Percentiles rank a stretch among this genome's conserved stretches.
Conservation (phyloP, 2,329 filamentous ascomycete species). For the Herpotrichia juniperi region DNA sequence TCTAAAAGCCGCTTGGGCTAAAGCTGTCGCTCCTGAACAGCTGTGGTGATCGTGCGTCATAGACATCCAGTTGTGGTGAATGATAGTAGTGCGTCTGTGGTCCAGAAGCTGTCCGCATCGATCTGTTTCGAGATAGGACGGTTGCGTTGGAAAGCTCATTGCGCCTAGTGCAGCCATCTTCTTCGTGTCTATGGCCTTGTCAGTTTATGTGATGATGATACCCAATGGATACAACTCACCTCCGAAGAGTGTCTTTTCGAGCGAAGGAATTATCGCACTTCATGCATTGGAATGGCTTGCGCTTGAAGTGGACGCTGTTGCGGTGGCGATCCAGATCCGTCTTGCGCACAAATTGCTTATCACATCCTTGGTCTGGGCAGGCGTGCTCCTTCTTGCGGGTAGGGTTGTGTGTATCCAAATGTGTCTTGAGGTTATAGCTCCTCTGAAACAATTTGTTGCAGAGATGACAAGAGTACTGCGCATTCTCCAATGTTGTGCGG, state of each 20-base stretch:
- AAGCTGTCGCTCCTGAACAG: constrained; percentile 22
- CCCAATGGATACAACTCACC: constrained; percentile 56
- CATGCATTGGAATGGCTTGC: constrained; percentile 71
- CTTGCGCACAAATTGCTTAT: constrained; percentile 79
- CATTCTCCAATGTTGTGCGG: constrained; percentile 68
- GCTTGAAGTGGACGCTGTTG: constrained; percentile 73
- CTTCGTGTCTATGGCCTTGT: constrained; percentile 67
- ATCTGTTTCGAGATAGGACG: constrained; percentile 19
- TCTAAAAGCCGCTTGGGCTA: constrained; percentile 14
- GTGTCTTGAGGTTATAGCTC: constrained; percentile 85
- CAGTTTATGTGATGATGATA: constrained; percentile 14
- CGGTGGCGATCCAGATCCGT: constrained; percentile 72
- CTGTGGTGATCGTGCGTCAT: constrained; percentile 15
- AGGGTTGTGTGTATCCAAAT: constrained; percentile 83
- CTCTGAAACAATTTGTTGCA: constrained; percentile 83
- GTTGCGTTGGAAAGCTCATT: constrained; percentile 21
- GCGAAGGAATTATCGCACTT: constrained; percentile 76
- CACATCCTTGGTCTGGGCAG: constrained; percentile 70
- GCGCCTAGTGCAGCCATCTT: constrained; percentile 75
- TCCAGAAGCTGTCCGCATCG: constrained; percentile 15
- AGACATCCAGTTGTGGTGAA: constrained; percentile 20
- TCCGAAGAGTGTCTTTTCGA: constrained; percentile 80
- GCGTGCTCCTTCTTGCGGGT: constrained; percentile 72
- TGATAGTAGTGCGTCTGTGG: constrained; percentile 18
- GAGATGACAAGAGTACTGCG: constrained; percentile 73